Evolutionary conservation across 768 basidiomycete species (phyloP), one percentile per base, ranked within the genome.

Genomic region (Boletus vinaceobasis): DNA sequence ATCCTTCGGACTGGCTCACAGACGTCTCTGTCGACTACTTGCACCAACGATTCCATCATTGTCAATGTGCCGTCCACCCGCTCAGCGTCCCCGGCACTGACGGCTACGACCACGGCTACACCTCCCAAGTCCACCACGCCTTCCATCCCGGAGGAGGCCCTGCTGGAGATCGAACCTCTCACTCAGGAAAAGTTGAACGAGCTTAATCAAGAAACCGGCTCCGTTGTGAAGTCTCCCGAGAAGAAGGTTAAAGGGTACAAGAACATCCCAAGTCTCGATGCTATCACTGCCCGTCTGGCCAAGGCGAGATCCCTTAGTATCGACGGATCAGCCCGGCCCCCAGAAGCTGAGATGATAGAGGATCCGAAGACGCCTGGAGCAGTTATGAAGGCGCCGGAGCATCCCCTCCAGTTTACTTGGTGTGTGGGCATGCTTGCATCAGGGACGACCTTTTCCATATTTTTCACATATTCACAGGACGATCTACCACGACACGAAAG

Each of bases 401-500:
- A 93, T 67, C 93, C 93, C 7, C 75, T 96, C 26, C 88, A 92
- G 64, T 88, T 86, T 69, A 69, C 83, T 38, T 96, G 93, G 91
- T 93, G 39, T 44, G 67, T 68, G 58, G 37, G 17, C 39, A 52
- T 52, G 21, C 40, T 50, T 21, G 17, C n/a, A 44, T 58, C 33
- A 44, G 45, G 42, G 31, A 19, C 29, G 15, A 23, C 15, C 31
- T 13, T n/a, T 42, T 45, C n/a, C 32, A 52, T n/a, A 57, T 48
- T 27, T 35, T 44, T 21, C 17, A 9, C 4, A 11, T n/a, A 36
- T 38, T 48, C 26, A 38, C 15, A 93, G 92, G 93, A 94, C 90
- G 13, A 79, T 96, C 57, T 97, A 84, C 71, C 91, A 93, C 71
- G 94, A 97, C 67, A 81, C 86, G 23, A 96, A 95, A 76, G 67